Base-by-base conservation (phyloP, 768 basidiomycete genomes). In the Arthromyces matolae region DNA sequence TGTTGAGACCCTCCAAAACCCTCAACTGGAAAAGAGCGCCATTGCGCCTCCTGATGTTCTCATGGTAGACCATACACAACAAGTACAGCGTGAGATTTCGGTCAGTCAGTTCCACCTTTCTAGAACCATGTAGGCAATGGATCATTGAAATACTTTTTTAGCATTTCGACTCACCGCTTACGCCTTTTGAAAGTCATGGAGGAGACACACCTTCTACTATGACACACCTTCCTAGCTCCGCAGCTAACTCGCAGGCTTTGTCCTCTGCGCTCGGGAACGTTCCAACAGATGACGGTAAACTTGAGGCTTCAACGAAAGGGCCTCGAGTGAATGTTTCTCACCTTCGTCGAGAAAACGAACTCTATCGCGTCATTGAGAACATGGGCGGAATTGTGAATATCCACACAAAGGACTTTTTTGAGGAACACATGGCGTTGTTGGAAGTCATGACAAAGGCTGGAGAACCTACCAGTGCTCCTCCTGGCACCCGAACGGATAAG, bases 281-380 rank as follows among this genome's bases (percentile, higher is more conserved):
- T 19, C 45, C 39, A n/a, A 19, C 37, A 23, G 50, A 42, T 5
- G 39, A 25, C 13, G 49, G 36, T 18, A 34, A 25, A 4, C 40
- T 38, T 20, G 19, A 52, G 29, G n/a, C 23, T 6, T 29, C 34
- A 22, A 20, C 52, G 20, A 52, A 55, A 19, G 51, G 41, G 7
- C 28, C 52, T 67, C 78, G 75, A 52, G 71, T 80, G 39, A 93
- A 92, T 54, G 79, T 93, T 20, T 88, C 90, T 13, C 76, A 84
- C 48, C 69, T 89, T 33, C 80, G 88, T 3, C 80, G 91, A 18
- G 89, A 93, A 68, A 89, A 86, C 51, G 91, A 93, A 63, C 63
- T 93, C 39, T 60, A 82, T 45, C 80, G 78, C 24, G 75, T 88
- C 18, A 64, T 92, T n/a, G 75, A 81, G 47, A 73, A 70, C 19